These are phyloP conservation scores for Rutstroemia sp. DNA, from an alignment of 2,329 filamentous ascomycete genomes.

Conservation along the genomic window DNA sequence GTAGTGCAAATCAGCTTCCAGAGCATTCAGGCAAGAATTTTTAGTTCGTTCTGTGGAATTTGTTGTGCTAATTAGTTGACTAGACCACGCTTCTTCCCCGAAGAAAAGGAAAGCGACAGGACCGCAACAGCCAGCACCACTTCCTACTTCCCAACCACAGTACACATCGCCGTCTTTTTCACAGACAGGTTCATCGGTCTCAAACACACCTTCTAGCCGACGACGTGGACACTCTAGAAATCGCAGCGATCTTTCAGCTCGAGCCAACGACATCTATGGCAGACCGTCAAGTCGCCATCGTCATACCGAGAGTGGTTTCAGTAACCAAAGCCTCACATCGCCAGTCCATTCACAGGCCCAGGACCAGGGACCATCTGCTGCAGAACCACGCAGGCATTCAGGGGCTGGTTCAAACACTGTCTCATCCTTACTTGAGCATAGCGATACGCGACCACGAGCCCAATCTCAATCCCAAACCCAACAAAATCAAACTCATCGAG, in stretches of 20 bases:
- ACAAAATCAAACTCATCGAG: conserved; percentile 20
- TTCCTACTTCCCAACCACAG: conserved; percentile 39
- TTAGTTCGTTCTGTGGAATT: conserved; percentile 37
- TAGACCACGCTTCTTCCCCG: conserved; percentile 65
- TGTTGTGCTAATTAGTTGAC: conserved; percentile 26
- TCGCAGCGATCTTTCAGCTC: conserved; percentile 50
- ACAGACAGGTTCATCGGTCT: conserved; percentile 43
- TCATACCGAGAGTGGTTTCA: conserved; percentile 24
- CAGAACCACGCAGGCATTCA: conserved; percentile 21
- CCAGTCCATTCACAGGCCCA: conserved; percentile 12
- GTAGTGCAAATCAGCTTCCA: conserved; percentile 56
- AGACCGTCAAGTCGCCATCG: conserved; percentile 34
- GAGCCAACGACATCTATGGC: conserved; percentile 28
- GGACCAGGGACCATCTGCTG: conserved; percentile 12
- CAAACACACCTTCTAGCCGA: conserved; percentile 46
- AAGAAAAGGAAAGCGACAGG: conserved; percentile 76
- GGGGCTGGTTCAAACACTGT: conserved; percentile 23
- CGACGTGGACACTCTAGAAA: conserved; percentile 56
- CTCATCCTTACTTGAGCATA: conserved; percentile 26
- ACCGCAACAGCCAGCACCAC: conserved; percentile 40
- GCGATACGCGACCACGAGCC: conserved; percentile 19
- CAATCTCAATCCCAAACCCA: conserved; percentile 18
- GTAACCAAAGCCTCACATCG: conserved; percentile 17
- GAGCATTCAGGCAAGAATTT: conserved; percentile 64
- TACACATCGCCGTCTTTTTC: conserved; percentile 49